These are phyloP conservation scores for Salix arbutifolia DNA, from an alignment of 345 rosid species.

Conservation along the genomic window DNA sequence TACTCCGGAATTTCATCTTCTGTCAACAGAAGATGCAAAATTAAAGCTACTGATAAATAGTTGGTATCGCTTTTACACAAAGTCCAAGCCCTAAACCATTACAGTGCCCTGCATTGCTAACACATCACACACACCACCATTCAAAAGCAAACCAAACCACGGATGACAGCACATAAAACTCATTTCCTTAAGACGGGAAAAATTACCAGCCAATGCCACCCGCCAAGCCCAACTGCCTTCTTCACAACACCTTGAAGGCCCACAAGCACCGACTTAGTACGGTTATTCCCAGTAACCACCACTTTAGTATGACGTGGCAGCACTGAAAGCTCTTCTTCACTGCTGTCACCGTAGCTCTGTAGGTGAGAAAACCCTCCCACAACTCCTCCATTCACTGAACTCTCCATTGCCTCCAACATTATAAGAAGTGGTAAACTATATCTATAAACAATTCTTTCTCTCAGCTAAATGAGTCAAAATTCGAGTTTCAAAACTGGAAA, in stretches of 20 bases:
- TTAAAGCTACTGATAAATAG: neutral
- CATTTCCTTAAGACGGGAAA: neutral
- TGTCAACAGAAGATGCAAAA: neutral
- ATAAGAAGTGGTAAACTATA: neutral
- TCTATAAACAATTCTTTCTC: neutral
- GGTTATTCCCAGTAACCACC: conserved; percentile 89
- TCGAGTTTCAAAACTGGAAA: conserved; percentile 23
- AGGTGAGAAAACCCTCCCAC: conserved; percentile 39
- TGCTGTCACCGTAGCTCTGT: conserved; percentile 75
- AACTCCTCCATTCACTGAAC: conserved; percentile 51
- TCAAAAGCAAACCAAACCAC: neutral
- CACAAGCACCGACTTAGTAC: conserved; percentile 95
- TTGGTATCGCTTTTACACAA: neutral
- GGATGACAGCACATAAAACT: neutral
- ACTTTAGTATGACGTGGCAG: conserved; percentile 95
- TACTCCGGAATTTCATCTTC: neutral
- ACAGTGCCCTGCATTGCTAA: conserved; percentile 31
- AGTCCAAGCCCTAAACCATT: conserved; percentile 7
- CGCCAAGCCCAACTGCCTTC: conserved; percentile 95
- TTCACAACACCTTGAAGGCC: conserved; percentile 95
- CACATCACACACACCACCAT: neutral
- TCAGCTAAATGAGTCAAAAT: neutral
- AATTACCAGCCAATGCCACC: conserved; percentile 98
- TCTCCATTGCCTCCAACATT: conserved; percentile 71
- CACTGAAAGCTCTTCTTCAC: conserved; percentile 89